phyloP scores from a whole-genome alignment of 331 rosid genomes.

The Acacia concinna region DNA sequence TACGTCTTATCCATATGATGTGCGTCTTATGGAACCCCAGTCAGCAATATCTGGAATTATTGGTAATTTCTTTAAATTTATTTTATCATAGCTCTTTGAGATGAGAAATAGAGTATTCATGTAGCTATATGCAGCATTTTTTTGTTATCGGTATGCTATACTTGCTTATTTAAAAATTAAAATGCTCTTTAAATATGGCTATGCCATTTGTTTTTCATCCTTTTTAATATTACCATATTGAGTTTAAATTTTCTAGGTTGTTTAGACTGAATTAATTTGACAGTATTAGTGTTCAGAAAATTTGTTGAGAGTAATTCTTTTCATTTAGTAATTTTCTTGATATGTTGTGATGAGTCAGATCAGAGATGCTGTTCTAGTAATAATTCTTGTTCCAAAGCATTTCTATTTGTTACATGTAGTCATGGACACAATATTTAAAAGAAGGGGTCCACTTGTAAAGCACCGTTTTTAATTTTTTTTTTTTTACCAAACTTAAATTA shows the following conservation, averaged over 20 bases:
- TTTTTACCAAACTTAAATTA: too few species aligned
- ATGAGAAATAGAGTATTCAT: neutral
- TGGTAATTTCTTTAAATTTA: conserved; percentile 49
- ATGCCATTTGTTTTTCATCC: neutral
- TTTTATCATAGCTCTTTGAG: conserved; percentile 7
- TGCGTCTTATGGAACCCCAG: conserved; percentile 66
- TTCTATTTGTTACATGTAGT: neutral
- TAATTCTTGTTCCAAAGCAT: neutral
- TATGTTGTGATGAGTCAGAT: neutral
- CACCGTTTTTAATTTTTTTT: too few species aligned
- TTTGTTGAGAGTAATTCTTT: neutral
- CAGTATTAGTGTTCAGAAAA: neutral
- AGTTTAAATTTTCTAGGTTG: neutral
- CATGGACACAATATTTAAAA: neutral
- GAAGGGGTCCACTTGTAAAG: neutral
- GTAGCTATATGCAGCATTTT: neutral
- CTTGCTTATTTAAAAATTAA: neutral
- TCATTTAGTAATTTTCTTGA: neutral
- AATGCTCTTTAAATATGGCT: neutral
- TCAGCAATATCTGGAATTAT: conserved; percentile 73
- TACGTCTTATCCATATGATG: conserved; percentile 57
- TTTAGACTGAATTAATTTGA: neutral
- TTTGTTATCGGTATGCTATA: neutral
- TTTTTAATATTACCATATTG: neutral
- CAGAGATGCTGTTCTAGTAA: neutral